Base-by-base conservation (phyloP, 1,284 basidiomycete species). In the Pseudozyma thailandica region DNA sequence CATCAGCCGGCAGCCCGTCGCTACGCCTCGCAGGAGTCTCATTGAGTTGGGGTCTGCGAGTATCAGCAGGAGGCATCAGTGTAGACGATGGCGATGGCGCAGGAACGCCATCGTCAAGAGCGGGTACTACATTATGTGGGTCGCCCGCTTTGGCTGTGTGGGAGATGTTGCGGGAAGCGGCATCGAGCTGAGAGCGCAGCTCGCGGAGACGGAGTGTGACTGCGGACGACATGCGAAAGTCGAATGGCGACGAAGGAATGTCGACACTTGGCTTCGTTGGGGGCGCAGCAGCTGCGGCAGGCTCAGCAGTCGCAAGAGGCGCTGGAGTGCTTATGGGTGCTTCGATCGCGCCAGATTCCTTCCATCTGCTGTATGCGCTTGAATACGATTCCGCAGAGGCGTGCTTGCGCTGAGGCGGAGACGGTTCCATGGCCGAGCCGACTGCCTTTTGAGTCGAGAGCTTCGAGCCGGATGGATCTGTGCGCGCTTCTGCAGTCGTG, bases 131-230 rank as follows among this genome's bases (percentile, higher is more conserved):
- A 20, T 31, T 44, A 30, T 42, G 54, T 25, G 31, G 20, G 6
- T 50, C 48, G 13, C 30, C 41, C 13, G 20, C 26, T 7, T 25
- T 25, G 5, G 25, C 27, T 23, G 33, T 41, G 35, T 53, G 44
- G 1, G 54, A 44, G 15, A 64, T 39, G 10, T 61, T 51, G 42
- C 50, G 50, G 0, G 60, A 45, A 5, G 68, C 68, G 15, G 42
- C 57, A 35, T 71, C 61, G 20, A 71, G 54, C 49, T 54, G 60
- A 1, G 56, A 60, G 10, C 68, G 51, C 41, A 71, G 16, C 18
- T 80, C 77, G 41, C 78, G 75, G 38, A 84, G 82, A 30, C 83
- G 82, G 9, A 78, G 56, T 43, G 83, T 83, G 52, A 80, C 48
- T 12, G 49, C 42, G n/a, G 53, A 65, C 2, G 69, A 47, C 58